A percentile compares a stretch with the other conserved stretches of the same genome.
These are phyloP conservation scores for Neurospora sp. DNA, from an alignment of 495 filamentous ascomycete species.

Conservation along the genomic window DNA sequence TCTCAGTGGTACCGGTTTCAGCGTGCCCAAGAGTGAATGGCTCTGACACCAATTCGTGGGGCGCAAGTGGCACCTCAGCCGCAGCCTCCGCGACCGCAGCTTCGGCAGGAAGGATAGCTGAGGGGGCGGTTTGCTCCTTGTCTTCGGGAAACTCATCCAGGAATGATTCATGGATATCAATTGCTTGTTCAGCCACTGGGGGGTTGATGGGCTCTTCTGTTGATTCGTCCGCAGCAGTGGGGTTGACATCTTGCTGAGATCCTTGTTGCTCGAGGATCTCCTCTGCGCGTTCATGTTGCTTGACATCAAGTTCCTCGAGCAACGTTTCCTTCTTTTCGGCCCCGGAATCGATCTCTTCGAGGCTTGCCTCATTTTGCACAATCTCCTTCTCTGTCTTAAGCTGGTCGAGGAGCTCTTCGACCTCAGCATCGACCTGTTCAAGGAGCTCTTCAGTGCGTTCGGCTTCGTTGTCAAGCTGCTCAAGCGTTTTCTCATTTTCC, in stretches of 20 bases:
- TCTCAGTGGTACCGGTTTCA: neutral
- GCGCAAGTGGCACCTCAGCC: neutral
- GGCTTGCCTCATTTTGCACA: neutral
- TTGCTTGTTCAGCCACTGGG: neutral
- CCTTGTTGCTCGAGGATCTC: neutral
- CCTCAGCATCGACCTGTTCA: neutral
- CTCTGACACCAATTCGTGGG: neutral
- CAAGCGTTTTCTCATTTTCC: neutral
- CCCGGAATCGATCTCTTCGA: neutral
- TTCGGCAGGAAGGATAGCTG: neutral
- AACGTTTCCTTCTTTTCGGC: neutral
- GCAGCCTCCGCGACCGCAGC: neutral
- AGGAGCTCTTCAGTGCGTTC: neutral
- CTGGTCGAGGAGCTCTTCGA: neutral
- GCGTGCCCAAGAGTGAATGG: neutral
- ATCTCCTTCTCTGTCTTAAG: neutral
- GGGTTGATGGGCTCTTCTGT: neutral
- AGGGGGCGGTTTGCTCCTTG: neutral
- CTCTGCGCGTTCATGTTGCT: neutral
- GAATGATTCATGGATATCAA: neutral
- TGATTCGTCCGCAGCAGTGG: neutral
- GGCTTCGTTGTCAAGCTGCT: neutral
- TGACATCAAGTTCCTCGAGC: neutral
- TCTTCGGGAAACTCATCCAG: neutral
- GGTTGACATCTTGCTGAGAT: neutral